Evolutionary conservation across 2,329 filamentous ascomycete species (phyloP).

Genomic region (Sporothrix pallida): DNA sequence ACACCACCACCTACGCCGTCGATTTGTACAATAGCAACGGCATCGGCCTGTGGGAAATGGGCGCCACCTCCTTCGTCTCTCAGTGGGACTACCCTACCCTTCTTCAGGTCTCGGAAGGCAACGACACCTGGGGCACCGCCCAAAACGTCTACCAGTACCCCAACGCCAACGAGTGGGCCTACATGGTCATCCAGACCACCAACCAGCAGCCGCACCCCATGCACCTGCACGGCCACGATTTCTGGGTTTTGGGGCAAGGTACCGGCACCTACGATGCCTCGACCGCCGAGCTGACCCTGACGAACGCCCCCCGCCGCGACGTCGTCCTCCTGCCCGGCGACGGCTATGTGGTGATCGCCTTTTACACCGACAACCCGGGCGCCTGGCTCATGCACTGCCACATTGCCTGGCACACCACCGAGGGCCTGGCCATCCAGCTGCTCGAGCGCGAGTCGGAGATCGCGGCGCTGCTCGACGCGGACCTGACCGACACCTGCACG

Average conservation of each 20-base stretch:
- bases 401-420: conserved; percentile 57
- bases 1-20: conserved; percentile 31
- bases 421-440: conserved; percentile 58
- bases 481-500: conserved; percentile 31
- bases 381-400: conserved; percentile 61
- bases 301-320: conserved; percentile 53
- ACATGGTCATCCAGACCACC: conserved; percentile 35
- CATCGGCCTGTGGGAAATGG: conserved; percentile 41
- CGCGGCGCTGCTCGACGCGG: conserved; percentile 34
- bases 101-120: conserved; percentile 34
- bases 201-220: conserved; percentile 46
- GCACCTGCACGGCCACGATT: conserved; percentile 54
- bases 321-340: conserved; percentile 49
- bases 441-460: conserved; percentile 45
- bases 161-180: conserved; percentile 35
- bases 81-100: conserved; percentile 40
- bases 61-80: conserved; percentile 38
- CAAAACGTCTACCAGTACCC: conserved; percentile 34
- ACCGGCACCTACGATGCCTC: conserved; percentile 32
- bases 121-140: conserved; percentile 32
- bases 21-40: conserved; percentile 24
- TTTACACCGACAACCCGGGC: conserved; percentile 56
- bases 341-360: conserved; percentile 54
- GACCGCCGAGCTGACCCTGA: conserved; percentile 41
- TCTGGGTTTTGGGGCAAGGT: conserved; percentile 46